A percentile compares a stretch with the other conserved stretches of the same genome.
Conservation (phyloP, 192 early-diverging fungal species). For the Spizellomyces sp. region DNA sequence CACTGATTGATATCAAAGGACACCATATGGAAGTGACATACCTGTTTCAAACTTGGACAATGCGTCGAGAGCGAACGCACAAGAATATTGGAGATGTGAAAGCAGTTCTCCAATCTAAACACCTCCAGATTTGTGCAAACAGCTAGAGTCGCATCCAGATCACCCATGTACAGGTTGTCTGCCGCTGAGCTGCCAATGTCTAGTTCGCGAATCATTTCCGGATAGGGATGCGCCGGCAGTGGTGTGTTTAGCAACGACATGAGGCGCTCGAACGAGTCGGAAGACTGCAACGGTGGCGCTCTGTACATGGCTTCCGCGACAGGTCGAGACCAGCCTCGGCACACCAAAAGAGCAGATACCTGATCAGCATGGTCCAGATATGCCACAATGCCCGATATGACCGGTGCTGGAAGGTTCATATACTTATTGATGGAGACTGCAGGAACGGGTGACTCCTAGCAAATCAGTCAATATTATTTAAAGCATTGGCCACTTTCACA, state of each 20-base stretch:
- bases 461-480: no score
- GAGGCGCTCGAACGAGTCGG: conserved; percentile 49
- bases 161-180: conserved; percentile 59
- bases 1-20: neutral
- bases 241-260: conserved; percentile 38
- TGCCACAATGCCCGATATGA: conserved; percentile 5
- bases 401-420: neutral
- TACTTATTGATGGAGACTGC: neutral
- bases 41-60: conserved; percentile 45
- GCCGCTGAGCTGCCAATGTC: conserved; percentile 50
- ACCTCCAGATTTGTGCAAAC: conserved; percentile 38
- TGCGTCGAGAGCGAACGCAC: conserved; percentile 44
- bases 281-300: conserved; percentile 42
- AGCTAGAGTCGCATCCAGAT: conserved; percentile 48
- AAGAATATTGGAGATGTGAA: conserved; percentile 56
- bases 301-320: conserved; percentile 46
- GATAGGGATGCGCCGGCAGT: conserved; percentile 39
- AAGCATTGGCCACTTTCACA: no score
- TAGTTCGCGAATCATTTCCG: conserved; percentile 49
- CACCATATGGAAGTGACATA: neutral
- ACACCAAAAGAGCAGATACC: conserved; percentile 32
- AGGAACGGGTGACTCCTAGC: no score
- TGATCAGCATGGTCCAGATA: conserved; percentile 33
- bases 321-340: conserved; percentile 38
- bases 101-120: conserved; percentile 53